A percentile compares a stretch with the other conserved stretches of the same genome.
phyloP scores from a whole-genome alignment of 2,329 filamentous ascomycete genomes.

The Rhytidhysteron rufulum region DNA sequence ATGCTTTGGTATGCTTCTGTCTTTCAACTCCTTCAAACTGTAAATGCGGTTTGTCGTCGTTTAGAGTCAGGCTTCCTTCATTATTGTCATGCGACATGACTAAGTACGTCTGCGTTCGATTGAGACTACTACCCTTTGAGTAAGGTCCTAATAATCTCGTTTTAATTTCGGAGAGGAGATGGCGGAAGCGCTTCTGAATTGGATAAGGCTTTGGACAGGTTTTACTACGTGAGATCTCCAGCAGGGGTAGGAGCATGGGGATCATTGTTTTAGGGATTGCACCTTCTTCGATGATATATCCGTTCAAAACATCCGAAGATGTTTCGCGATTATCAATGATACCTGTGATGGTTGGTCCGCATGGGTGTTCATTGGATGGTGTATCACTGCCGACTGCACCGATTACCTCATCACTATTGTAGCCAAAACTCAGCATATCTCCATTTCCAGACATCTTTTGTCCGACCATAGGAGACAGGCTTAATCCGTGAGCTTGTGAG shows the following conservation, averaged over 20 bases:
- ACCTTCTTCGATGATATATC: constrained; percentile 63
- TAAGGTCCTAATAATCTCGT: constrained; percentile 60
- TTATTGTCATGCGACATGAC: constrained; percentile 65
- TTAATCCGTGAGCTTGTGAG: constrained; percentile 46
- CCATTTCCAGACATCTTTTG: constrained; percentile 58
- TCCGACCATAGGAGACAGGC: constrained; percentile 52
- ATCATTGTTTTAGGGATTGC: constrained; percentile 57
- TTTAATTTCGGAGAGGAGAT: constrained; percentile 47
- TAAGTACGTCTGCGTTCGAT: constrained; percentile 61
- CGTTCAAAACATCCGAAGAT: constrained; percentile 53
- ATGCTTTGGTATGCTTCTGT: constrained; percentile 51
- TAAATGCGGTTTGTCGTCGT: constrained; percentile 57
- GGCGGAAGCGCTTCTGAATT: constrained; percentile 42
- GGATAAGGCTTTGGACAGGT: constrained; percentile 36
- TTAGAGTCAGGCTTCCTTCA: constrained; percentile 57
- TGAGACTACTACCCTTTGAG: constrained; percentile 51
- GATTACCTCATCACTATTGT: constrained; percentile 56
- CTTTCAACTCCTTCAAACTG: constrained; percentile 58
- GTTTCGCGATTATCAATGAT: constrained; percentile 58
- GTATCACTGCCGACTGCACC: constrained; percentile 54
- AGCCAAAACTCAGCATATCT: constrained; percentile 63
- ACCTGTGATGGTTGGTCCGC: constrained; percentile 61
- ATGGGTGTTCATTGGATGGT: constrained; percentile 50
- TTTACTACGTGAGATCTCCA: constrained; percentile 53
- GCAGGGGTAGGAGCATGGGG: constrained; percentile 53